phyloP scores from a whole-genome alignment of 2,329 filamentous ascomycete genomes.

The Epichloe glyceriae region DNA sequence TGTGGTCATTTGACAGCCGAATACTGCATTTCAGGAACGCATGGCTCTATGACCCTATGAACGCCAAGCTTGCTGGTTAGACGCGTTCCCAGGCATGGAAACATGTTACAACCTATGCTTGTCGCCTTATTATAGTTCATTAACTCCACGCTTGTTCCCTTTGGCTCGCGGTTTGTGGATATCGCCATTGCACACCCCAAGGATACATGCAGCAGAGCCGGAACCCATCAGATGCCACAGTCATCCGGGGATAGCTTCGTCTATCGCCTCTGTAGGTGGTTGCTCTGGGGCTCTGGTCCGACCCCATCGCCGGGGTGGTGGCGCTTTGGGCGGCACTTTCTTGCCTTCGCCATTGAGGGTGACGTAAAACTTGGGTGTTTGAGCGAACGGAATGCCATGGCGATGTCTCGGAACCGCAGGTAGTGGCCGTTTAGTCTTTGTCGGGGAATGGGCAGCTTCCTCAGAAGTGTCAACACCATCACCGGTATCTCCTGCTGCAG shows the following conservation, averaged over 20 bases:
- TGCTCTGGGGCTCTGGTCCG: constrained; percentile 24
- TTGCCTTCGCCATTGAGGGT: constrained; percentile 22
- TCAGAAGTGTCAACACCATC: constrained; percentile 9
- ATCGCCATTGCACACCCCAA: background rate
- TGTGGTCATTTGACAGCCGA: background rate
- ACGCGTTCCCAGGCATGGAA: no score
- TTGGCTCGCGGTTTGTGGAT: background rate
- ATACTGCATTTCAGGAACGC: background rate
- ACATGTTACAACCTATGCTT: background rate
- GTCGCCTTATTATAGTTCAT: background rate
- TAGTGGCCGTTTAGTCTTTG: constrained; percentile 32
- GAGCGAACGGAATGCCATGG: constrained; percentile 35
- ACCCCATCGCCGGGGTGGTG: constrained; percentile 32
- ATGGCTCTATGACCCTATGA: background rate
- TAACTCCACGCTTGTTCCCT: background rate
- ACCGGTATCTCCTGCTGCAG: constrained; percentile 12
- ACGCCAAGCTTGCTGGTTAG: no score
- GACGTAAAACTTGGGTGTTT: constrained; percentile 17
- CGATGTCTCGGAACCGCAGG: constrained; percentile 44
- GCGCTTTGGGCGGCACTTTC: constrained; percentile 32
- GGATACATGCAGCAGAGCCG: background rate
- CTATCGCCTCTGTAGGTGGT: constrained; percentile 10
- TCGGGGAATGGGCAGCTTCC: constrained; percentile 8
- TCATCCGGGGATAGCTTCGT: background rate
- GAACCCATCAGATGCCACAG: background rate